Base-by-base conservation (phyloP, 2,329 filamentous ascomycete genomes). In the Fusarium haematococcum region DNA sequence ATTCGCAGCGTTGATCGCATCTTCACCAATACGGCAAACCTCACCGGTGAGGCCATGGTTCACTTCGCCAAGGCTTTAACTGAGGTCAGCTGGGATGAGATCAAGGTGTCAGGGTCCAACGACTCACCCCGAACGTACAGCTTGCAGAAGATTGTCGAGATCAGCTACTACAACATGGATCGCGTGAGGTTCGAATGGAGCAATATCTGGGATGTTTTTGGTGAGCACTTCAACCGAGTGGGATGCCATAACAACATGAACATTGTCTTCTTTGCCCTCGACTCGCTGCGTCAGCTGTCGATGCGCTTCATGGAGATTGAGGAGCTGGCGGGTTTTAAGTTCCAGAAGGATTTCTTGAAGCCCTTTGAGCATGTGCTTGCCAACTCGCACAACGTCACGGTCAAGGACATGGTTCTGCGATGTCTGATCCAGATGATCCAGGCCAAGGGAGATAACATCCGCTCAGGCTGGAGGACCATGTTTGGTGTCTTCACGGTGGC, bases 361-460 rank as follows among this genome's bases (percentile, higher is more conserved):
- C 97, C 97, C 0, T 99, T 99, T 78, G 96, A 99, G 85, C 95
- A 98, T 82, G 95, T 99, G 77, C 94, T 99, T 86, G 92, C 94
- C 67, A 98, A 99, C 81, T 97, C 95, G 48, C 94, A 88, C 73
- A 95, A 97, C 73, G 92, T 98, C 20, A 92, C 94, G 1, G 97
- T 99, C 78, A 99, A 99, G 83, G 97, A 99, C 78, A 96, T 99
- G 93, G 95, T 98, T 54, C 86, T 99, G 27, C 91, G 96, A 50
- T 99, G 97, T 81, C 86, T 99, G 70, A 97, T 98, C 66, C 97
- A 99, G 83, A 99, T 99, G 97, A 98, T 99, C 57, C 97, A 99
- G 84, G 95, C 96, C 35, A 90, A 94, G 67, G 97, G 97, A 7
- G 94, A 98, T 83, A 98, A 98, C 77, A 99, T 99, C 79, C 92